phyloP scores from a whole-genome alignment of 768 basidiomycete genomes.

The Podaxis mareebaensis region DNA sequence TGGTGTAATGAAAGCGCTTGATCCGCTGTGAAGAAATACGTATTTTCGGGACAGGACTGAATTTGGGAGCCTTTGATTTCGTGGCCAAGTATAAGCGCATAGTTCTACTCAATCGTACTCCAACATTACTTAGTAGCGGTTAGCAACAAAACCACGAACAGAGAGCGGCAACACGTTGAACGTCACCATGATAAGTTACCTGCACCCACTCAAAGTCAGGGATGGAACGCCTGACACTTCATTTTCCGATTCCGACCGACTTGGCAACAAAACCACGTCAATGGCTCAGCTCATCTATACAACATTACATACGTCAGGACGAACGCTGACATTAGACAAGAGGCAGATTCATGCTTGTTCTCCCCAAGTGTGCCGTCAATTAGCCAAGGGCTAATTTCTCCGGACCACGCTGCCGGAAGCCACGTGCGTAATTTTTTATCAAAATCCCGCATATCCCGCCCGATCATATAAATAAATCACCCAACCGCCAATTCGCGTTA shows the following conservation, averaged over 20 bases:
- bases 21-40: background rate
- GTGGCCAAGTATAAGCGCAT: background rate
- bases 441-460: background rate
- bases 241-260: no score
- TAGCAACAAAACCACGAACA: no score
- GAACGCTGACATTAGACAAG: no score
- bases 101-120: background rate
- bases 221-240: no score
- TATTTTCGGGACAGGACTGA: background rate
- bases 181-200: no score
- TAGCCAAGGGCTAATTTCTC: background rate
- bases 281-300: no score
- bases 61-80: background rate
- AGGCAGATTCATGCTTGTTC: no score
- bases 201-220: no score
- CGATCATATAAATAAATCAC: background rate
- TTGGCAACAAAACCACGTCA: no score
- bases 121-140: no score
- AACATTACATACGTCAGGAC: no score
- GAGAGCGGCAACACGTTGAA: no score
- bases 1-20: background rate
- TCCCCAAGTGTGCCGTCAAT: background rate
- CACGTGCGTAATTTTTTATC: background rate
- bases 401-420: background rate
- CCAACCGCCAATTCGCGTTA: conserved; percentile 4